Base-by-base conservation (phyloP, 2,329 filamentous ascomycete species). In the Zasmidium citrigriseum region DNA sequence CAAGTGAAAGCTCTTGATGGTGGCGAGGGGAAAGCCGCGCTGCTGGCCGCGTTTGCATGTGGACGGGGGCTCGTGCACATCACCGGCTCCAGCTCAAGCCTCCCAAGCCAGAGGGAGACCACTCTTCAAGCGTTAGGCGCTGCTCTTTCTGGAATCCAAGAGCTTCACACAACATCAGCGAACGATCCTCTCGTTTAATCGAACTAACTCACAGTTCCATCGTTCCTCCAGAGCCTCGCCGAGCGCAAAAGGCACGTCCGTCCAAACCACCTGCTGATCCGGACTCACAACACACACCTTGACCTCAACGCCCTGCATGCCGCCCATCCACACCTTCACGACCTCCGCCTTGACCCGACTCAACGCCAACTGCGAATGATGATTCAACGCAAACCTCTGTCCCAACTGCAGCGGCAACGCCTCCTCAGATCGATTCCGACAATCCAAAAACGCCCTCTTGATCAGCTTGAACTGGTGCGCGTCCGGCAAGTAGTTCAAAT, bases 391-490 rank as follows among this genome's bases (percentile, higher is more conserved):
- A 41, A 44, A 25, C 9, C 50, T 10, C 34, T 44, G 29, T 44
- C 21, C 29, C 11, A 44, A 38, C 22, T 24, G 20, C 18, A 52
- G 50, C 22, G 50, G 29, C 20, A 44, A 10, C 10, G 5, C 14
- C 21, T 52, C 29, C 21, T 52, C 50, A 3, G 50, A 52, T 44
- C 50, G 29, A 38, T 52, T 52, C 22, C 50, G 50, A 38, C 34
- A 44, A 24, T 52, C 50, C 7, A 52, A 21, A n/a, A 10, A 44
- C 27, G 25, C 38, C 18, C 10, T 44, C 4, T 45, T 24, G 27
- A 52, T 52, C 20, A 44, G 27, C 34, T 21, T 16, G 50, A 21
- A 45, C 14, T 18, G 50, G 21, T 52, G 29, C 25, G 22, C 25
- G n/a, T 18, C n/a, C 12, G 25, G 27, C 18, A 38, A 41, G 14